phyloP scores from a whole-genome alignment of 208 protist species.

The Angomonas deanei region DNA sequence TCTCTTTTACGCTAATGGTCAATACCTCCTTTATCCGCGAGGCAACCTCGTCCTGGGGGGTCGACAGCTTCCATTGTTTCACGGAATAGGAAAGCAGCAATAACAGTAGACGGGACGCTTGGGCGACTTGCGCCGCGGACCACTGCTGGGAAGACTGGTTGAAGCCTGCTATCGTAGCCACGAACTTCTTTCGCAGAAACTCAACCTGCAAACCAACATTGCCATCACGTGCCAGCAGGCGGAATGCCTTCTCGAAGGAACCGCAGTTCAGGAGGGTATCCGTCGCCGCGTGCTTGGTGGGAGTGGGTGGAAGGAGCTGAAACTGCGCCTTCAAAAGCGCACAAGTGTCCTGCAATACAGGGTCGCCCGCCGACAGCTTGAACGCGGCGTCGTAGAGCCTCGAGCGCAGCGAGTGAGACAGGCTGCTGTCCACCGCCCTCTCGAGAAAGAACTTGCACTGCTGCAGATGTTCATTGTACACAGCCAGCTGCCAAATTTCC shows the following conservation, averaged over 20 bases:
- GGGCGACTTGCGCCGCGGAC: neutral
- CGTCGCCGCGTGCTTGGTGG: constrained; percentile 18
- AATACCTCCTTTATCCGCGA: constrained; percentile 28
- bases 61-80: too few species aligned
- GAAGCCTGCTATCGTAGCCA: too few species aligned
- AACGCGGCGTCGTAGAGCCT: constrained; percentile 60
- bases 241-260: constrained; percentile 49
- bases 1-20: constrained; percentile 14
- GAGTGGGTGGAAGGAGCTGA: neutral
- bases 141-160: too few species aligned
- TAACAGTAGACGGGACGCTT: neutral
- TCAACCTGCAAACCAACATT: neutral
- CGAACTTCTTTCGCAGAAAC: neutral
- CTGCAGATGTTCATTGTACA: constrained; percentile 57
- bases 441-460: constrained; percentile 79
- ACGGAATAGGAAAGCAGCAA: too few species aligned
- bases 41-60: neutral
- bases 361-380: constrained; percentile 13
- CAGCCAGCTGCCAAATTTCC: constrained; percentile 49
- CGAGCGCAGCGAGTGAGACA: constrained; percentile 23
- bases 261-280: constrained; percentile 54
- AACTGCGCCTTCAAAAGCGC: neutral
- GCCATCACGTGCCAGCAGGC: constrained; percentile 16
- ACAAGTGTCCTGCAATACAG: constrained; percentile 22
- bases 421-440: constrained; percentile 28